Base-by-base conservation (phyloP, 75 land plant species). In the Pinus taeda region DNA sequence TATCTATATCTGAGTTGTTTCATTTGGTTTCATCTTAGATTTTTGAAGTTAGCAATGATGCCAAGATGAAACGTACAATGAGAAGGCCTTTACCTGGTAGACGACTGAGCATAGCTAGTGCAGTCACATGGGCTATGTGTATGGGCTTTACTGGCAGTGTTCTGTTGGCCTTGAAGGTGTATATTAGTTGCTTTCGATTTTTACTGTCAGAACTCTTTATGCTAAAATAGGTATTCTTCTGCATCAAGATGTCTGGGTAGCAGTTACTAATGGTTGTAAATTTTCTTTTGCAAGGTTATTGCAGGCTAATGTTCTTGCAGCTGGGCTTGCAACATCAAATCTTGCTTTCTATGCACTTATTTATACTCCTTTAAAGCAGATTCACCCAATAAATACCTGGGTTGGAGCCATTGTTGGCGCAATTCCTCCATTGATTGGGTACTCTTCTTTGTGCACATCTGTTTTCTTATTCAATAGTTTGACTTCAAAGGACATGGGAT, bases 391-490 rank as follows among this genome's bases (percentile, higher is more conserved):
- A 62, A 96, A 96, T 79, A 96, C 99, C 20, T 96, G 98, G 99
- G 92, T 96, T 82, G 99, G 99, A 61, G 99, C 99, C 57, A 70
- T 94, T 77, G 99, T 96, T 72, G 99, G 99, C 65, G 99, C 99
- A 62, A 86, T 96, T 77, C 99, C 99, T 71, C 99, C 99, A 20
- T 94, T 96, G 74, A 87, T 96, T 76, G 99, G 98, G 98, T 95
- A 88, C 74, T 7, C n/a, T n/a, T 69, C 49, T 69, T 69, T 69
- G 24, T 45, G 4, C n/a, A 69, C 11, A 22, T 42, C 72, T 42
- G 9, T 39, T 45, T 42, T 8, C 42, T 49, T 37, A 42, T 37
- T 42, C 17, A 69, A 69, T 20, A 69, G 0, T 39, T 69, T 69
- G 24, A 1, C 55, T 49, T 49, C 55, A 9, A 49, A 49, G 11